Base-by-base conservation (phyloP, 2,329 filamentous ascomycete species). In the Trichophyton mentagrophytes region DNA sequence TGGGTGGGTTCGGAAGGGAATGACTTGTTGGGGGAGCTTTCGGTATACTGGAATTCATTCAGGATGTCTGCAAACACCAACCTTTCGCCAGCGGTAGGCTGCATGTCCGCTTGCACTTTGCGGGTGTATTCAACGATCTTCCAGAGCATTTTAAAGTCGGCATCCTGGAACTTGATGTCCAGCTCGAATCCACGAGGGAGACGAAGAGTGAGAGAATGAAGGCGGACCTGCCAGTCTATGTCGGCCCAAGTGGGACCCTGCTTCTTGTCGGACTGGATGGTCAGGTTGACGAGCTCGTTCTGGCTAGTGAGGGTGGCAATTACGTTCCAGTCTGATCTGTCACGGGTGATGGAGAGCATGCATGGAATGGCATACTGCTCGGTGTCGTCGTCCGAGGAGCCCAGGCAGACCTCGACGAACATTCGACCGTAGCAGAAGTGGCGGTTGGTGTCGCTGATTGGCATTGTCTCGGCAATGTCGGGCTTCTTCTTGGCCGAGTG, bases 91-190 rank as follows among this genome's bases (percentile, higher is more conserved):
- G 79, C 78, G 46, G 84, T 81, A 5, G 85, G 83, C 40, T 84
- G 83, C 47, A 95, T 78, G 58, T 84, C 88, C 27, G 80, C 79
- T 68, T 90, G 86, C 1, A 92, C 83, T 67, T 88, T 89, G 65
- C 81, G 82, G 27, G 87, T 89, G 70, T 95, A 92, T 62, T 95
- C 89, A 65, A 90, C 89, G 72, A 95, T 89, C 66, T 84, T 87
- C 83, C 86, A 91, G 9, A 95, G 74, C 64, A 82, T 85, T 63
- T 85, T 83, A 75, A 88, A 95, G 69, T 95, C 89, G n/a, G 82
- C 77, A 67, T 90, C 87, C 13, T 79, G 80, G 69, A 90, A 85
- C 64, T 87, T 84, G 17, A 93, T 76, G 20, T 82, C 82, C 47
- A 95, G 74, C 61, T 86, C 76, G 68, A 93, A 92, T 0, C 88